phyloP scores from a whole-genome alignment of 441 rosid genomes.

The Syzygium malaccense region DNA sequence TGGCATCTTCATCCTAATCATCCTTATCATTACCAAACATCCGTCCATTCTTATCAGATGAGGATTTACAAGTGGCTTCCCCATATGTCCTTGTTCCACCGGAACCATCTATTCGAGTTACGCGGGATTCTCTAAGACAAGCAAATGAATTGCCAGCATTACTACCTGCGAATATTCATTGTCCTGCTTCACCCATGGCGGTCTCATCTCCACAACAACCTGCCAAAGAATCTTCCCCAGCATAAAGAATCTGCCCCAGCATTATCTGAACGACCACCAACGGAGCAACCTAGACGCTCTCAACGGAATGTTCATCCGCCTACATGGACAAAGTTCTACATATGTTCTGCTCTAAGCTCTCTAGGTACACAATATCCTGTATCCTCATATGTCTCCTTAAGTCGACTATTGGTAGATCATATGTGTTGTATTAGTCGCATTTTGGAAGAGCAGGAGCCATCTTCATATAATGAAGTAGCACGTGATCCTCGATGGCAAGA shows the following conservation, averaged over 20 bases:
- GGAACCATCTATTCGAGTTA: fast-evolving
- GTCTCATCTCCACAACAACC: background rate
- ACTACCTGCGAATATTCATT: background rate
- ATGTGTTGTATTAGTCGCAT: background rate
- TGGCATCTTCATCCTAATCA: background rate
- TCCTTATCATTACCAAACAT: background rate
- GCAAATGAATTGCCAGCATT: too few relatives aligned
- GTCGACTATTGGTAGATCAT: too few relatives aligned
- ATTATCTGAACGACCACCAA: background rate
- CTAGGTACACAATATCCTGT: background rate
- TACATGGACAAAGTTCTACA: background rate
- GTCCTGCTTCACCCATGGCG: background rate
- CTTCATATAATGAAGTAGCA: background rate
- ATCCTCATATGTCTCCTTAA: background rate
- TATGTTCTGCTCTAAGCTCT: background rate
- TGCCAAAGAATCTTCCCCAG: background rate
- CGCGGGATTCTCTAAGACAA: background rate
- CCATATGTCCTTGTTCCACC: background rate
- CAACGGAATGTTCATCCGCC: background rate
- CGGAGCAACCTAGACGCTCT: fast-evolving
- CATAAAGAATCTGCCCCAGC: background rate
- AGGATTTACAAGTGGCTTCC: background rate
- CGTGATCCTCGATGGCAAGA: background rate
- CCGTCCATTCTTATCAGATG: background rate
- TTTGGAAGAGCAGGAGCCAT: background rate